Evolutionary conservation across 75 land plant genomes (phyloP).

Genomic region (Picea glauca): DNA sequence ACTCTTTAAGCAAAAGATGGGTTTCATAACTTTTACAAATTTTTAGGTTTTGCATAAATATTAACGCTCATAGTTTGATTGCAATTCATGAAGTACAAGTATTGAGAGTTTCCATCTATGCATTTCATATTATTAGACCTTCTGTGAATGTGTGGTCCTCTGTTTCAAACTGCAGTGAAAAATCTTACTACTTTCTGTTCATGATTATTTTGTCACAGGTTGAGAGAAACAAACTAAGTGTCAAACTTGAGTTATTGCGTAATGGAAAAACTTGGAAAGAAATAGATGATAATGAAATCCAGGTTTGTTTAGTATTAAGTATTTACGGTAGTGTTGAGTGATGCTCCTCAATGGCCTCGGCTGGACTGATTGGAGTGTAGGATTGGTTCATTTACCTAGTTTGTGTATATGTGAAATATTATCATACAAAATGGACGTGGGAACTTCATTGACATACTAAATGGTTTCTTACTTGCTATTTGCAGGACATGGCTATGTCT

Average conservation of each 20-base stretch:
- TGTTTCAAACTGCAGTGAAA: background rate
- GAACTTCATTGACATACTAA: background rate
- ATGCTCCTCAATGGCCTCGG: background rate
- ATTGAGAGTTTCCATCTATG: background rate
- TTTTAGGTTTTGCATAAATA: background rate
- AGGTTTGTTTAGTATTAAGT: conserved; percentile 22
- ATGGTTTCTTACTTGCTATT: background rate
- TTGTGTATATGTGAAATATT: background rate
- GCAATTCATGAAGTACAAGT: background rate
- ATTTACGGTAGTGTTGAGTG: background rate
- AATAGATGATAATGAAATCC: conserved; percentile 22
- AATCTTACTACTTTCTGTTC: background rate
- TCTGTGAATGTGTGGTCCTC: background rate
- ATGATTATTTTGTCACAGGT: conserved; percentile 21
- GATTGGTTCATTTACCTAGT: background rate
- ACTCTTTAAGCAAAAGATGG: background rate
- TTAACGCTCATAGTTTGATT: background rate
- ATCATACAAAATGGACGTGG: background rate
- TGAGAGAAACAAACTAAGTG: conserved; percentile 35
- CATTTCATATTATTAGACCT: background rate
- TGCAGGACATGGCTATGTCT: conserved; percentile 25
- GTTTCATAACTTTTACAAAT: background rate
- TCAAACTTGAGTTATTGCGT: conserved; percentile 35
- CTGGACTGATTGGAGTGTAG: background rate
- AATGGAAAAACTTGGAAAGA: conserved; percentile 34